Evolutionary conservation across 768 basidiomycete species (phyloP).

Genomic region (Pilatotrama ljubarskyi): DNA sequence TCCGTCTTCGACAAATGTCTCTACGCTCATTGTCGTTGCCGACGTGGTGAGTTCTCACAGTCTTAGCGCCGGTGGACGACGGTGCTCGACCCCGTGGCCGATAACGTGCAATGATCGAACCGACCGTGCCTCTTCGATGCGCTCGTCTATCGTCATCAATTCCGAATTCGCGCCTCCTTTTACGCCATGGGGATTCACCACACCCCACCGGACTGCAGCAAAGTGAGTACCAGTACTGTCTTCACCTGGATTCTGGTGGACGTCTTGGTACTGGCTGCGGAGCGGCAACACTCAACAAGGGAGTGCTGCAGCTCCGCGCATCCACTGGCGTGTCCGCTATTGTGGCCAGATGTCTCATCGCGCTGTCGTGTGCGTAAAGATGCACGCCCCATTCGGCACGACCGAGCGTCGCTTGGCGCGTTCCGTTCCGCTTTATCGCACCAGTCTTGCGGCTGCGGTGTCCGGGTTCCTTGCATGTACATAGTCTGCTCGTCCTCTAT

Average conservation of each 20-base stretch:
- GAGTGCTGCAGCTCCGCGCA: background rate
- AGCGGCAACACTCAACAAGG: background rate
- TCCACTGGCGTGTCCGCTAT: background rate
- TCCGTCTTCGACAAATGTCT: background rate
- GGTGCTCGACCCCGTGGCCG: background rate
- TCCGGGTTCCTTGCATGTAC: constrained; percentile 24
- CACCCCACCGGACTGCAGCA: background rate
- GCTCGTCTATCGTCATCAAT: constrained; percentile 1
- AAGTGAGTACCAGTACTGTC: background rate
- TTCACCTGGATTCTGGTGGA: background rate
- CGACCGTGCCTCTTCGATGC: background rate
- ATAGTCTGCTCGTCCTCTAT: constrained; percentile 10
- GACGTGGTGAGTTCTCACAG: background rate
- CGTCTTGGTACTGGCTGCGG: background rate
- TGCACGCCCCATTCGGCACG: background rate
- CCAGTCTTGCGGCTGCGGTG: constrained; percentile 5
- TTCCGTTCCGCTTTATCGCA: background rate
- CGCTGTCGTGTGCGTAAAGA: background rate
- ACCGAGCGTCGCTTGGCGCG: background rate
- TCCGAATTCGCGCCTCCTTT: background rate
- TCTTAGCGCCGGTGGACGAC: background rate
- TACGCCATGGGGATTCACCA: background rate
- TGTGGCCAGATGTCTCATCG: background rate
- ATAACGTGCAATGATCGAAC: constrained; percentile 7
- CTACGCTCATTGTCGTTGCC: background rate